Base-by-base conservation (phyloP, 2,329 filamentous ascomycete genomes). In the Phialocephala sp. region DNA sequence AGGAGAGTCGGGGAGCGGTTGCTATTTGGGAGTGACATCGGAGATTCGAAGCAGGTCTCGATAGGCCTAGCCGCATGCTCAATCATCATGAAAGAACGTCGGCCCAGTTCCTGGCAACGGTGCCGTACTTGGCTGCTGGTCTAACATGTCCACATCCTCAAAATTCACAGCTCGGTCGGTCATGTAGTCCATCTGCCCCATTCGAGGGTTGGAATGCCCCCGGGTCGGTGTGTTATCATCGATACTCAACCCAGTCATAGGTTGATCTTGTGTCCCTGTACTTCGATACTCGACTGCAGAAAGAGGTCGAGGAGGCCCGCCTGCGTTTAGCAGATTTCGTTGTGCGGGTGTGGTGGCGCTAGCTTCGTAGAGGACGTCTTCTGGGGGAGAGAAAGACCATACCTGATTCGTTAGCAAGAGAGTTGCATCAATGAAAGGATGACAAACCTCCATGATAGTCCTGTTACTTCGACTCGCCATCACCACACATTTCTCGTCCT, bases 401-500 rank as follows among this genome's bases (percentile, higher is more conserved):
- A 97, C 93, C 93, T 97, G 67, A 52, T 60, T 55, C 11, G 8
- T 50, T 45, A 45, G 64, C 37, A 20, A 18, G 54, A 6, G 18
- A 1, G 50, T n/a, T 18, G 59, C 1, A 15, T 37, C n/a, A 15
- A 64, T 43, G 43, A 37, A 37, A 52, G 41, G 27, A 58, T 2
- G 57, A 78, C 89, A 81, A 81, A 96, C 94, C 89, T 99, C 95
- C 95, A 99, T 99, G 68, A 98, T 91, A 0, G 96, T 98, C 68
- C 94, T 89, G 63, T 89, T 90, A 60, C 88, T 88, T 66, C 94
- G 87, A 73, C 93, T 90, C 9, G 95, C 95, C 84, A 99, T 91
- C 37, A 97, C 94, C 36, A 99, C 94, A 65, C 94, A 97, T 79
- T 97, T 98, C 79, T 99, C 95, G 71, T 97, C 94, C 76, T 99